Conservation (phyloP, 768 basidiomycete genomes). For the Candolleomyces aberdarensis region DNA sequence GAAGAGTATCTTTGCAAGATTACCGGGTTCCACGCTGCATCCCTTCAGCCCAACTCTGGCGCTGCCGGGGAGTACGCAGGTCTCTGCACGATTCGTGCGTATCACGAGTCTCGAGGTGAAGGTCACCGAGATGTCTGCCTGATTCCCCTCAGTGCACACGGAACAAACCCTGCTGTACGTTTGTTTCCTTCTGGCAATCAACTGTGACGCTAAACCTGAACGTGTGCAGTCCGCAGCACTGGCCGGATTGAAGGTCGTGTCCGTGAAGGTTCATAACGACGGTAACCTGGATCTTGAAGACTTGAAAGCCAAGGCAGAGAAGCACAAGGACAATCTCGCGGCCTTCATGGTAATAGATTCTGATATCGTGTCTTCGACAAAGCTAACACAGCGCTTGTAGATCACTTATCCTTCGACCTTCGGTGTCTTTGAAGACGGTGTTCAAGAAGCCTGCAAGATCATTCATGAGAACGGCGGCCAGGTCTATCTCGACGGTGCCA, state of each 20-base stretch:
- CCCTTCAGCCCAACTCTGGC: conserved; percentile 98
- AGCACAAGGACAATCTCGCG: conserved; percentile 88
- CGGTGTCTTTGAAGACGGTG: conserved; percentile 94
- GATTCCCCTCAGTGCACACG: conserved; percentile 95
- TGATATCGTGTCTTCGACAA: neutral
- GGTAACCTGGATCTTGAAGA: conserved; percentile 90
- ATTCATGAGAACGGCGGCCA: conserved; percentile 95
- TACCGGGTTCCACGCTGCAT: conserved; percentile 95
- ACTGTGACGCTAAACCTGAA: conserved; percentile 12
- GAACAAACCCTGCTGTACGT: conserved; percentile 95
- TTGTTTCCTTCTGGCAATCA: neutral
- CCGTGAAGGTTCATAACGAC: conserved; percentile 86
- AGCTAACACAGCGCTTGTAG: conserved; percentile 33
- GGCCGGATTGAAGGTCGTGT: conserved; percentile 94
- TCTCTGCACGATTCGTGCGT: conserved; percentile 91
- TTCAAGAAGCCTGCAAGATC: conserved; percentile 84
- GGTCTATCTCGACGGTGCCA: conserved; percentile 96
- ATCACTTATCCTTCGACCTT: conserved; percentile 98
- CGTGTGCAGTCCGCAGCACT: conserved; percentile 83
- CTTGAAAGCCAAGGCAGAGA: conserved; percentile 81
- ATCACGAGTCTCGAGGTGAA: conserved; percentile 87
- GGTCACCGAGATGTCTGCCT: conserved; percentile 85
- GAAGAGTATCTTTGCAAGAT: conserved; percentile 89
- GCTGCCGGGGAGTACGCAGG: conserved; percentile 98
- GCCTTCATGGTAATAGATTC: conserved; percentile 79